phyloP scores from a whole-genome alignment of 78 protist genomes.

The Chrysochromulina tobinii region DNA sequence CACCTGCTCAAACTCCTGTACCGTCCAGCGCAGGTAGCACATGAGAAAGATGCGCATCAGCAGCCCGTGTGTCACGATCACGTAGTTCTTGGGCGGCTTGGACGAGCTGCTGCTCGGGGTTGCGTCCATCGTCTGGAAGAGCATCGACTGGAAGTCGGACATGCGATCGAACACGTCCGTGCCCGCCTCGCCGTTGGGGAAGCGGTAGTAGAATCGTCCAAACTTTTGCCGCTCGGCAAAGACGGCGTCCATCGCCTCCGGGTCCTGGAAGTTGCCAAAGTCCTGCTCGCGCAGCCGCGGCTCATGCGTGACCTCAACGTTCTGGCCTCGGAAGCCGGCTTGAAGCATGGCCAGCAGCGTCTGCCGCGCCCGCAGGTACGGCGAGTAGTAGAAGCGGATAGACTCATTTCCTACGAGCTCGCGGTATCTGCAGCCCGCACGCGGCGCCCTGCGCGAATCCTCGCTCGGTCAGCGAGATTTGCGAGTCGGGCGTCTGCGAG shows the following conservation, averaged over 20 bases:
- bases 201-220: constrained; percentile 71
- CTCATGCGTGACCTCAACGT: constrained; percentile 10
- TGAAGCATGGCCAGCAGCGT: not conserved
- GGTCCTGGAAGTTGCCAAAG: constrained; percentile 61
- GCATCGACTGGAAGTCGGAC: not conserved
- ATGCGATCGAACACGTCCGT: constrained; percentile 67
- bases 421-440: constrained; percentile 36
- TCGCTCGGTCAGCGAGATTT: constrained; percentile 13
- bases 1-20: constrained; percentile 33
- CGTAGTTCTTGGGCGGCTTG: not conserved
- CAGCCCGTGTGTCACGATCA: constrained; percentile 60
- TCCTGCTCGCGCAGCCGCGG: constrained; percentile 76
- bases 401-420: constrained; percentile 33
- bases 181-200: constrained; percentile 61
- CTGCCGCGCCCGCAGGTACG: constrained; percentile 34
- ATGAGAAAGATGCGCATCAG: constrained; percentile 58
- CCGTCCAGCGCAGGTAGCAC: constrained; percentile 59
- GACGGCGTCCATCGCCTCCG: not conserved
- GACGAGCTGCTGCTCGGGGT: not conserved
- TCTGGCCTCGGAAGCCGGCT: not conserved
- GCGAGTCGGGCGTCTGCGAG: constrained; percentile 41
- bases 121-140: not conserved
- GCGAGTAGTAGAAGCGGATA: constrained; percentile 10
- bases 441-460: not conserved
- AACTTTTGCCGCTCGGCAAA: not conserved